Percentiles rank a stretch among this genome's conserved stretches.
phyloP scores from a whole-genome alignment of 257 asterid species.

The Nicotiana sylvestris region DNA sequence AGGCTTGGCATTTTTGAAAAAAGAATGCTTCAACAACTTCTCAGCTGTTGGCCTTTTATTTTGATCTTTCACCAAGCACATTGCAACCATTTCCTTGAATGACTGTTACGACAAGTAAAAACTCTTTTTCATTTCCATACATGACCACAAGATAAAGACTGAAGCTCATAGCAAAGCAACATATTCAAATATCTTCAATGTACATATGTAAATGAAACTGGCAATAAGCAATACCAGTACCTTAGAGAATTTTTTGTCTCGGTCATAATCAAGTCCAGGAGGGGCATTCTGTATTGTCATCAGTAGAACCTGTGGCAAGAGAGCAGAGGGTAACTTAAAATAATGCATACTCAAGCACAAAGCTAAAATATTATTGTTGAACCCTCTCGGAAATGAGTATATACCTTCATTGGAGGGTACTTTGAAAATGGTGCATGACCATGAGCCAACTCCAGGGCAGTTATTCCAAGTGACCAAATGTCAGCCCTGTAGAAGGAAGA shows the following conservation, averaged over 20 bases:
- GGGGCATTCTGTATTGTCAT: slow-evolving; percentile 99
- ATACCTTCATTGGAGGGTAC: slow-evolving; percentile 99
- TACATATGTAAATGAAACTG: not conserved
- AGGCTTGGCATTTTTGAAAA: slow-evolving; percentile 88
- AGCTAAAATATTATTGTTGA: not conserved
- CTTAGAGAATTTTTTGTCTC: slow-evolving; percentile 98
- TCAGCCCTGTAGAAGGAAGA: slow-evolving; percentile 68
- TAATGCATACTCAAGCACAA: slow-evolving; percentile 6
- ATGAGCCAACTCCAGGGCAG: slow-evolving; percentile 98
- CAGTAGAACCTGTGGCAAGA: slow-evolving; percentile 66
- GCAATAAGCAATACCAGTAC: slow-evolving; percentile 29
- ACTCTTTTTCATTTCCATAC: not conserved
- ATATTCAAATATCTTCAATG: not conserved
- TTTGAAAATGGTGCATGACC: slow-evolving; percentile 99
- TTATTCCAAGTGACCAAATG: slow-evolving; percentile 98
- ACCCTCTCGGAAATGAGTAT: slow-evolving; percentile 14
- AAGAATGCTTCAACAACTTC: slow-evolving; percentile 83
- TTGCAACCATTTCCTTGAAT: slow-evolving; percentile 98
- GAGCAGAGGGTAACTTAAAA: slow-evolving; percentile 11
- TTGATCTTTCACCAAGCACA: slow-evolving; percentile 99
- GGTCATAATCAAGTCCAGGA: slow-evolving; percentile 99
- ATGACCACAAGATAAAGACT: not conserved
- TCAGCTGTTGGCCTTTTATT: slow-evolving; percentile 98
- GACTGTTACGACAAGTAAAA: slow-evolving; percentile 51
- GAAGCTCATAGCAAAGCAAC: not conserved